Percentiles rank a stretch among this genome's conserved stretches.
phyloP scores from a whole-genome alignment of 2,329 filamentous ascomycete species.

The Sclerotinia borealis region DNA sequence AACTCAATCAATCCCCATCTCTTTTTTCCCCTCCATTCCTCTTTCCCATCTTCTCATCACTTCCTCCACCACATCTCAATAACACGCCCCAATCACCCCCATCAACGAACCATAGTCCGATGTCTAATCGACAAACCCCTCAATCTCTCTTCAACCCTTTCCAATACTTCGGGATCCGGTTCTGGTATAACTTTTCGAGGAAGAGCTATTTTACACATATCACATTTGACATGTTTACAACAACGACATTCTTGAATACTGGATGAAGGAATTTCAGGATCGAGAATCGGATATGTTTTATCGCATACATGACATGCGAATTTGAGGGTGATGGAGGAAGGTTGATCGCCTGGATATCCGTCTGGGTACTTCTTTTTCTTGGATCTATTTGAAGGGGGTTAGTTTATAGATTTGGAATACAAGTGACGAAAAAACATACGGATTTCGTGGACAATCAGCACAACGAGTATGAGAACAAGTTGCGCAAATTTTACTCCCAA shows the following conservation, averaged over 20 bases:
- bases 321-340: constrained; percentile 29
- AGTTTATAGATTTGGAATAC: not conserved
- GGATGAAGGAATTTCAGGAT: constrained; percentile 13
- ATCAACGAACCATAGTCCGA: not conserved
- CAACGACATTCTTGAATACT: constrained; percentile 45
- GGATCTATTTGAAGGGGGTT: constrained; percentile 38
- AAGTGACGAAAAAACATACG: constrained; percentile 47
- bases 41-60: too few species aligned
- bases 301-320: constrained; percentile 60
- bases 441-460: constrained; percentile 73
- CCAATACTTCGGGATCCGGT: constrained; percentile 55
- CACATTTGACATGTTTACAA: constrained; percentile 56
- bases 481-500: constrained; percentile 56
- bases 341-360: constrained; percentile 59
- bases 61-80: too few species aligned
- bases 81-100: too few species aligned
- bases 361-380: constrained; percentile 65
- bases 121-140: constrained; percentile 26
- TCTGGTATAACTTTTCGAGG: constrained; percentile 50
- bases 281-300: constrained; percentile 43
- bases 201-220: constrained; percentile 46
- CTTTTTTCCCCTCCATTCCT: not conserved
- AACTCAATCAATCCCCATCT: not conserved
- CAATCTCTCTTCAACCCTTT: constrained; percentile 51
- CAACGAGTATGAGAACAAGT: constrained; percentile 69